Conservation (phyloP, 768 basidiomycete genomes). For the Termitomyces sp. region DNA sequence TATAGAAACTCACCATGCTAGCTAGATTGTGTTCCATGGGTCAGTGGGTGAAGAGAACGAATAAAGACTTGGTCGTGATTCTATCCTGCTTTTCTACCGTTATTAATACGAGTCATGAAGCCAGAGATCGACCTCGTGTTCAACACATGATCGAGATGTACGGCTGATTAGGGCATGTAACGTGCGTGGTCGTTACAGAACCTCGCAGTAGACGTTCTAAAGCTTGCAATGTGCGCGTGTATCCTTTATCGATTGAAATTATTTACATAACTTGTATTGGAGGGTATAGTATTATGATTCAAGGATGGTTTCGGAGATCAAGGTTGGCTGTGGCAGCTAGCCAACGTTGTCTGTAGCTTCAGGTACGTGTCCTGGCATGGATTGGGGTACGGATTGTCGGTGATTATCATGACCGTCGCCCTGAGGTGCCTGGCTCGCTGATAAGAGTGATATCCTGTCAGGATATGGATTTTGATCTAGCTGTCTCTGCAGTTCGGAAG, state of each 20-base stretch:
- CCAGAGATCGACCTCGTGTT: constrained; percentile 11
- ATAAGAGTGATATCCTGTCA: constrained; percentile 3
- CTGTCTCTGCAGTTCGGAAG: constrained; percentile 48
- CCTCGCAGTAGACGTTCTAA: neutral
- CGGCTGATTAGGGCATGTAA: constrained; percentile 4
- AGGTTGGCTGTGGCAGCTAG: neutral
- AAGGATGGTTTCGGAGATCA: neutral
- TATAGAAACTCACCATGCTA: neutral
- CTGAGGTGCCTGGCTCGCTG: neutral
- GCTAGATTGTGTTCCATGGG: neutral
- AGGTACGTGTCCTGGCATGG: neutral
- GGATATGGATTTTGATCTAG: constrained; percentile 16
- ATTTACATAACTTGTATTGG: neutral
- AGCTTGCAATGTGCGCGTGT: neutral
- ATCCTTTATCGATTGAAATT: neutral
- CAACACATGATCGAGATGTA: constrained; percentile 1
- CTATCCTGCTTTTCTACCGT: constrained; percentile 3
- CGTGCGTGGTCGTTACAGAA: neutral
- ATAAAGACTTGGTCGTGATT: neutral
- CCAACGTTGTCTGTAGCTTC: neutral
- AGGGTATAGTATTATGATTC: neutral
- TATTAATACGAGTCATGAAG: neutral
- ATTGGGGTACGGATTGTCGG: constrained; percentile 3
- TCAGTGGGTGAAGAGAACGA: neutral
- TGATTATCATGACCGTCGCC: constrained; percentile 3